Evolutionary conservation across 2,329 filamentous ascomycete species (phyloP).

Genomic region (Zymoseptoria pseudotritici): DNA sequence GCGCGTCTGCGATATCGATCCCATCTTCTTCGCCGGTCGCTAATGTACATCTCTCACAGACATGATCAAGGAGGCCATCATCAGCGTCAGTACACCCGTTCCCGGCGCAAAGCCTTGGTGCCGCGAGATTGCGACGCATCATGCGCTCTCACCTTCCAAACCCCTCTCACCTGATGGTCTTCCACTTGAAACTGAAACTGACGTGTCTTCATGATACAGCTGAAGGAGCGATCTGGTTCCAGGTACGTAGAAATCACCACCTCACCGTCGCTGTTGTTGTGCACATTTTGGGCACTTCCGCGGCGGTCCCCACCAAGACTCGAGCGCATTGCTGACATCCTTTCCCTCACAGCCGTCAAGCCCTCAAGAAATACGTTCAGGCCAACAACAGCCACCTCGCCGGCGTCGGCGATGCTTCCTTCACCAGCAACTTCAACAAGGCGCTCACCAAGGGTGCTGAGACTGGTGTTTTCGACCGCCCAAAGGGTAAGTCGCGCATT

Average conservation of each 20-base stretch:
- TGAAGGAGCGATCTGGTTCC: slow-evolving; percentile 64
- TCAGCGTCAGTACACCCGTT: slow-evolving; percentile 56
- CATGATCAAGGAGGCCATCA: slow-evolving; percentile 67
- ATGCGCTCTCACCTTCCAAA: not conserved
- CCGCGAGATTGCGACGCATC: slow-evolving; percentile 20
- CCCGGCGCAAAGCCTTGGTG: slow-evolving; percentile 36
- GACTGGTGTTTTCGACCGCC: slow-evolving; percentile 78
- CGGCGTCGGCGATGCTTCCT: slow-evolving; percentile 47
- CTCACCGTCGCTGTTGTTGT: slow-evolving; percentile 21
- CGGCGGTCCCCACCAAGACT: slow-evolving; percentile 9
- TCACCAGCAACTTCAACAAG: slow-evolving; percentile 76
- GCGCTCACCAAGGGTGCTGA: slow-evolving; percentile 75
- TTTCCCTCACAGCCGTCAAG: slow-evolving; percentile 51
- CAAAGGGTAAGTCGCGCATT: slow-evolving; percentile 63
- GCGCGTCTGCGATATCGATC: slow-evolving; percentile 1
- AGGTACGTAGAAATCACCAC: slow-evolving; percentile 47
- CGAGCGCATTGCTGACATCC: slow-evolving; percentile 20
- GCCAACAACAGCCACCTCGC: slow-evolving; percentile 58
- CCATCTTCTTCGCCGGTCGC: slow-evolving; percentile 31
- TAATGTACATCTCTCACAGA: slow-evolving; percentile 51
- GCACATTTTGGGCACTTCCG: slow-evolving; percentile 5
- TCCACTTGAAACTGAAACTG: slow-evolving; percentile 33
- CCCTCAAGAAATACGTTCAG: slow-evolving; percentile 67
- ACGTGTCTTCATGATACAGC: slow-evolving; percentile 46
- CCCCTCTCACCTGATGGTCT: not conserved